These are phyloP conservation scores for Acrodontium crateriforme DNA, from an alignment of 2,329 filamentous ascomycete species.

Conservation along the genomic window DNA sequence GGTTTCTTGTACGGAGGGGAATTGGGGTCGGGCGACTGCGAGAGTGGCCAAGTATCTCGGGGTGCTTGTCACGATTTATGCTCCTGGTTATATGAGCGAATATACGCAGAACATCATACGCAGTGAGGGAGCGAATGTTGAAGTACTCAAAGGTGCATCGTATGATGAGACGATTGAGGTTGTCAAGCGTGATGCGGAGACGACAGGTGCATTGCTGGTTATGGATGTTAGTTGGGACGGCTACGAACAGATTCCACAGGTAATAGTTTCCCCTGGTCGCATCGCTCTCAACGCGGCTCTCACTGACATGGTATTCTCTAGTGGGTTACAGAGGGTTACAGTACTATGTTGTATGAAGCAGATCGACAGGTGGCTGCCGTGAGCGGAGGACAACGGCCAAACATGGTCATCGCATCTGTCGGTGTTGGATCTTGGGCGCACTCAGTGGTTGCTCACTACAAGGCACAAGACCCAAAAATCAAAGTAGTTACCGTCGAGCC, in stretches of 20 bases:
- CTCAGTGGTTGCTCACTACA: slow-evolving; percentile 53
- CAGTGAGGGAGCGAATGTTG: slow-evolving; percentile 48
- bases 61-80: slow-evolving; percentile 45
- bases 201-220: slow-evolving; percentile 40
- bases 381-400: slow-evolving; percentile 22
- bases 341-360: slow-evolving; percentile 55
- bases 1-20: slow-evolving; percentile 59
- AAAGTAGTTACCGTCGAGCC: slow-evolving; percentile 56
- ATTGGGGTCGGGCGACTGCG: slow-evolving; percentile 61
- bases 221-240: slow-evolving; percentile 56
- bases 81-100: slow-evolving; percentile 44
- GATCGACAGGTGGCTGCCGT: slow-evolving; percentile 44
- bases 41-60: slow-evolving; percentile 50
- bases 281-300: too few relatives aligned
- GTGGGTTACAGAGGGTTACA: slow-evolving; percentile 69
- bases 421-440: slow-evolving; percentile 63
- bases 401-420: slow-evolving; percentile 48
- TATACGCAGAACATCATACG: slow-evolving; percentile 42
- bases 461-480: slow-evolving; percentile 22
- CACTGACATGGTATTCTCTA: slow-evolving; percentile 13
- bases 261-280: slow-evolving; percentile 13
- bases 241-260: slow-evolving; percentile 51
- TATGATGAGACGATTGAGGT: slow-evolving; percentile 54
- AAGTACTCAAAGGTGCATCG: slow-evolving; percentile 36
- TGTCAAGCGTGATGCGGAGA: slow-evolving; percentile 29